phyloP scores from a whole-genome alignment of 495 filamentous ascomycete species.

The Annulohypoxylon moriforme region DNA sequence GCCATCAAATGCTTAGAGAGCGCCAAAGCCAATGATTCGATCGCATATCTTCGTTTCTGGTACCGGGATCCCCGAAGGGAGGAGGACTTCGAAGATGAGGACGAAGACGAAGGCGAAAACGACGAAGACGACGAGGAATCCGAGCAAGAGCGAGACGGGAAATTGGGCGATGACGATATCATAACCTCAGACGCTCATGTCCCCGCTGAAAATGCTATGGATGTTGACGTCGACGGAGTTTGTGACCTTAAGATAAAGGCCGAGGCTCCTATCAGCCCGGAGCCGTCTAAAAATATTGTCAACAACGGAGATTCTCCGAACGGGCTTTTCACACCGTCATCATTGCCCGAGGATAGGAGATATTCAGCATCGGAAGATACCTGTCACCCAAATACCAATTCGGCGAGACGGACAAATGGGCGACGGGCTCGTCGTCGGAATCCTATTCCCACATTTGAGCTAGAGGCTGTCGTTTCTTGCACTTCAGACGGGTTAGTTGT shows the following conservation, averaged over 20 bases:
- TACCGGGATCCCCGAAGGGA: conserved; percentile 75
- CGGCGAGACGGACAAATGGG: conserved; percentile 15
- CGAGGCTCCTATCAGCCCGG: conserved; percentile 27
- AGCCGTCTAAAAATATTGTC: conserved; percentile 20
- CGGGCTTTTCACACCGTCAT: neutral
- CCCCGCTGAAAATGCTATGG: conserved; percentile 43
- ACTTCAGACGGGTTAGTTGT: conserved; percentile 91
- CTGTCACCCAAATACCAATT: conserved; percentile 26
- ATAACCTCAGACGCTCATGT: conserved; percentile 45
- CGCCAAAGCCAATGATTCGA: conserved; percentile 93
- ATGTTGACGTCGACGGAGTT: conserved; percentile 46
- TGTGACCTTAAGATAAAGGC: conserved; percentile 32
- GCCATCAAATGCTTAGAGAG: conserved; percentile 82
- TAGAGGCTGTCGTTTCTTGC: conserved; percentile 91
- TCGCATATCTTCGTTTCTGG: conserved; percentile 92
- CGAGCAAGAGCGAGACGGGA: conserved; percentile 23
- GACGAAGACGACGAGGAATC: conserved; percentile 48
- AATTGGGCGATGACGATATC: conserved; percentile 27
- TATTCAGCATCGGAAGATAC: conserved; percentile 15
- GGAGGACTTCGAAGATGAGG: conserved; percentile 48
- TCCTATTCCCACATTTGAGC: conserved; percentile 63
- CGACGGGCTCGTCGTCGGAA: conserved; percentile 29
- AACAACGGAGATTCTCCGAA: neutral
- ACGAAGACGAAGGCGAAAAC: conserved; percentile 52
- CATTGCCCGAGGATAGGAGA: conserved; percentile 1